Evolutionary conservation across 441 rosid species (phyloP).

Genomic region (Theobroma grandiflorum): DNA sequence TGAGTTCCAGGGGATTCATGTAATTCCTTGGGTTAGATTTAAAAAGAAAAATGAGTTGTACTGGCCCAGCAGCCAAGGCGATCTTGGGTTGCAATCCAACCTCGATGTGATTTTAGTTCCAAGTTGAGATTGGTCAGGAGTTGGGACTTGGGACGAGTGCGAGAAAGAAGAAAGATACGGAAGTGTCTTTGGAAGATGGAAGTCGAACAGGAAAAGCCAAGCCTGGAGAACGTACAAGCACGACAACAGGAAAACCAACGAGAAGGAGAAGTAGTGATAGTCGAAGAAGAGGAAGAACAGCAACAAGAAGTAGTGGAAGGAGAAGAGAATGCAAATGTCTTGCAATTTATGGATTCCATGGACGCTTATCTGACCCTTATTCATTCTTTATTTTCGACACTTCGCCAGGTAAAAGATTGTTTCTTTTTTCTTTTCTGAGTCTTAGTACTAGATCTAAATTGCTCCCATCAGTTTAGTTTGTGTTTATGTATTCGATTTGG

Average conservation of each 20-base stretch:
- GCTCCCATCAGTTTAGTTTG: slow-evolving; percentile 2
- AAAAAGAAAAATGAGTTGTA: too few relatives aligned
- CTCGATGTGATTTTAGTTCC: neutral
- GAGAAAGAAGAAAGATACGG: neutral
- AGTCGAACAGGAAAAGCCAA: slow-evolving; percentile 36
- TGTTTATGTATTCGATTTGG: neutral
- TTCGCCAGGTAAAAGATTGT: slow-evolving; percentile 68
- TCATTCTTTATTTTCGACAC: slow-evolving; percentile 68
- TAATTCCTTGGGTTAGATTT: too few relatives aligned
- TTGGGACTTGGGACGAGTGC: neutral
- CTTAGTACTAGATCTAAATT: slow-evolving; percentile 16
- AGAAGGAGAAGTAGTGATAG: slow-evolving; percentile 23
- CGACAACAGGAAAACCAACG: neutral
- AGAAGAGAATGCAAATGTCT: slow-evolving; percentile 37
- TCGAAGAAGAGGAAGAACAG: slow-evolving; percentile 19
- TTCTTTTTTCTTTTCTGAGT: neutral
- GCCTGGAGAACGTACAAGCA: slow-evolving; percentile 35
- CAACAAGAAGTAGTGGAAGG: slow-evolving; percentile 32
- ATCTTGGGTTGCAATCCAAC: neutral
- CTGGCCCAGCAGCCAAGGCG: too few relatives aligned
- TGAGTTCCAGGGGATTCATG: too few relatives aligned
- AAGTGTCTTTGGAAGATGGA: slow-evolving; percentile 35
- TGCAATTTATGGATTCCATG: slow-evolving; percentile 81
- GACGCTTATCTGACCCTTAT: slow-evolving; percentile 63
- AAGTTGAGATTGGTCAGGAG: neutral